phyloP scores from a whole-genome alignment of 2,329 filamentous ascomycete genomes.

The Xylariaceae sp. region DNA sequence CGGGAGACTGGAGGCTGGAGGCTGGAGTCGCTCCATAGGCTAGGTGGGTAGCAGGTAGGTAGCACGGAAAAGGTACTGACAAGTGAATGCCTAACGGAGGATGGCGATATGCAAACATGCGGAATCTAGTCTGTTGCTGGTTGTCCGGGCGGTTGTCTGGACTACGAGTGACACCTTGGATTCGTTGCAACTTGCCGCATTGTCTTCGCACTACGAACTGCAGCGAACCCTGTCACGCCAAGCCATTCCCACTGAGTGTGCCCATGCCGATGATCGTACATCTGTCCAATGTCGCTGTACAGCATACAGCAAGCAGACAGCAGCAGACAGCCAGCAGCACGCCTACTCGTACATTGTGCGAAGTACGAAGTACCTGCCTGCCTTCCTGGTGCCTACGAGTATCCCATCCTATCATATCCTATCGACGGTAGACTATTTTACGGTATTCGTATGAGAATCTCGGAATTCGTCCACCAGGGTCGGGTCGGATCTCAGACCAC shows the following conservation, averaged over 20 bases:
- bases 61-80: no score
- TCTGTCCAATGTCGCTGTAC: not conserved
- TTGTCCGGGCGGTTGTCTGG: not conserved
- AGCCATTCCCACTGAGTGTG: not conserved
- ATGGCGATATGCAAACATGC: not conserved
- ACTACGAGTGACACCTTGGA: conserved; percentile 2
- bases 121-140: not conserved
- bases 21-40: not conserved
- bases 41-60: no score
- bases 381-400: not conserved
- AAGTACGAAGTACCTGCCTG: not conserved
- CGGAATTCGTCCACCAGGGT: no score
- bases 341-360: not conserved
- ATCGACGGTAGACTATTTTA: not conserved
- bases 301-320: not conserved
- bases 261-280: conserved; percentile 1
- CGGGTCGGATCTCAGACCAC: no score
- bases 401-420: not conserved
- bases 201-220: conserved; percentile 1
- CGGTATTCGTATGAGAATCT: no score
- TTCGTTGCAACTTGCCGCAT: not conserved
- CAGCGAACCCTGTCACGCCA: conserved; percentile 1
- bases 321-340: not conserved
- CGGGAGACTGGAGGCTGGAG: no score
- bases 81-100: no score